phyloP scores from a whole-genome alignment of 1,284 basidiomycete genomes.

The Ceratobasidium sp. region DNA sequence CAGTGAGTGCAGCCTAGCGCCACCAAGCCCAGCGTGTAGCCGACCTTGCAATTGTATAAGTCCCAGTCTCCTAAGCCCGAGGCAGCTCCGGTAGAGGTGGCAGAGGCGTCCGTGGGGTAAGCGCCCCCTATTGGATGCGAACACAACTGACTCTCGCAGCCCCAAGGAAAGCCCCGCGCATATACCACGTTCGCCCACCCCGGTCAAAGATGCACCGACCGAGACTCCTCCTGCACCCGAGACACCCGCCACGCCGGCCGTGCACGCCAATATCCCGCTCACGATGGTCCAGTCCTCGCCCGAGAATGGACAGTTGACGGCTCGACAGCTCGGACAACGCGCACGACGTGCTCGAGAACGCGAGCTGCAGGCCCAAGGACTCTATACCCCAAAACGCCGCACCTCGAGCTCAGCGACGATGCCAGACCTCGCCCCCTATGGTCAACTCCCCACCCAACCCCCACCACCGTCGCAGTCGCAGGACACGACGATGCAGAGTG shows the following conservation, averaged over 20 bases:
- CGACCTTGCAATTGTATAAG: slow-evolving; percentile 25
- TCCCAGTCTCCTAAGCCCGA: background rate
- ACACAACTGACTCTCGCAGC: slow-evolving; percentile 5
- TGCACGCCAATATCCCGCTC: slow-evolving; percentile 1
- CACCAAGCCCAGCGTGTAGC: background rate
- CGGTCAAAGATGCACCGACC: background rate
- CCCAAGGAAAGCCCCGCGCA: too few relatives aligned
- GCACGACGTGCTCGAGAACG: slow-evolving; percentile 30
- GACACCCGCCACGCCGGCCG: background rate
- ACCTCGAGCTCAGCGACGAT: slow-evolving; percentile 19
- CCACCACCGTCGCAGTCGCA: background rate
- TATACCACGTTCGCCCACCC: slow-evolving; percentile 4
- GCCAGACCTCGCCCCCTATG: slow-evolving; percentile 4
- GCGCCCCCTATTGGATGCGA: slow-evolving; percentile 6
- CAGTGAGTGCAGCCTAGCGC: slow-evolving; percentile 14
- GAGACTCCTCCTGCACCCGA: background rate
- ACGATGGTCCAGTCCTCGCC: slow-evolving; percentile 10
- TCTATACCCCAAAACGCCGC: slow-evolving; percentile 24
- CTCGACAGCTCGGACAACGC: slow-evolving; percentile 27
- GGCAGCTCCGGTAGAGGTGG: background rate
- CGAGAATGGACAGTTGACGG: background rate
- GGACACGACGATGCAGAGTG: slow-evolving; percentile 27
- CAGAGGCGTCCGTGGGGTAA: slow-evolving; percentile 7
- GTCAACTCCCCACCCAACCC: background rate
- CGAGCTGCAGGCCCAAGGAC: slow-evolving; percentile 23